phyloP scores from a whole-genome alignment of 2,329 filamentous ascomycete genomes.

The Pestalotiopsis sp. region DNA sequence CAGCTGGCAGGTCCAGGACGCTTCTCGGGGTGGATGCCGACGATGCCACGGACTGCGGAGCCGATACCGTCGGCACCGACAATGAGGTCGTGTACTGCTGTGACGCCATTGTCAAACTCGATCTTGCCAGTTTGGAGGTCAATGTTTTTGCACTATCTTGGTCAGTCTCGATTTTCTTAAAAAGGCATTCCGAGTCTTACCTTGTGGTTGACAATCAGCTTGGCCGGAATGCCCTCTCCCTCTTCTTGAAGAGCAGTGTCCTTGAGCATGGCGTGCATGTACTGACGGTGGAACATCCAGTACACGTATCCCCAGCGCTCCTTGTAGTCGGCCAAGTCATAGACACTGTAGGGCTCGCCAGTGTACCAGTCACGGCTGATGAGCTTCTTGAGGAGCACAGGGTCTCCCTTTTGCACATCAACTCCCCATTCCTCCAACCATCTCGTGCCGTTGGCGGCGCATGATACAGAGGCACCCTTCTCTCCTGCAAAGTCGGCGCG shows the following conservation, averaged over 20 bases:
- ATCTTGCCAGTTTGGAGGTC: slow-evolving; percentile 52
- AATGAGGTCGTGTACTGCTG: slow-evolving; percentile 58
- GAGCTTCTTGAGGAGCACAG: slow-evolving; percentile 65
- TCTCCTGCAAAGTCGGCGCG: slow-evolving; percentile 67
- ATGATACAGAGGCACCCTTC: slow-evolving; percentile 67
- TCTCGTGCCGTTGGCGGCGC: slow-evolving; percentile 69
- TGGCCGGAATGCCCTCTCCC: slow-evolving; percentile 30
- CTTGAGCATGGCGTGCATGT: slow-evolving; percentile 47
- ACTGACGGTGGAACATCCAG: slow-evolving; percentile 63
- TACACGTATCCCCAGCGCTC: slow-evolving; percentile 65
- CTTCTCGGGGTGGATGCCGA: slow-evolving; percentile 64
- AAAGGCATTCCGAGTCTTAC: slow-evolving; percentile 32
- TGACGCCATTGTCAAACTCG: slow-evolving; percentile 53
- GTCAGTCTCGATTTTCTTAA: background rate
- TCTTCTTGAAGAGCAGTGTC: slow-evolving; percentile 34
- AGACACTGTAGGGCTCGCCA: slow-evolving; percentile 65
- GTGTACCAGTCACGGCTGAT: slow-evolving; percentile 73
- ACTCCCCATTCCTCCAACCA: slow-evolving; percentile 72
- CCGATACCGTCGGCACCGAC: slow-evolving; percentile 70
- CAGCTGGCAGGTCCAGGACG: slow-evolving; percentile 62
- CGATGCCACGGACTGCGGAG: slow-evolving; percentile 60
- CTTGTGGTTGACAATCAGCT: slow-evolving; percentile 34
- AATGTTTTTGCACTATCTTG: slow-evolving; percentile 35
- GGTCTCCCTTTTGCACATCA: slow-evolving; percentile 64
- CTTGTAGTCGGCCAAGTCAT: slow-evolving; percentile 66